Evolutionary conservation across 1,284 basidiomycete genomes (phyloP).

Genomic region (Fomitopsis pinicola): DNA sequence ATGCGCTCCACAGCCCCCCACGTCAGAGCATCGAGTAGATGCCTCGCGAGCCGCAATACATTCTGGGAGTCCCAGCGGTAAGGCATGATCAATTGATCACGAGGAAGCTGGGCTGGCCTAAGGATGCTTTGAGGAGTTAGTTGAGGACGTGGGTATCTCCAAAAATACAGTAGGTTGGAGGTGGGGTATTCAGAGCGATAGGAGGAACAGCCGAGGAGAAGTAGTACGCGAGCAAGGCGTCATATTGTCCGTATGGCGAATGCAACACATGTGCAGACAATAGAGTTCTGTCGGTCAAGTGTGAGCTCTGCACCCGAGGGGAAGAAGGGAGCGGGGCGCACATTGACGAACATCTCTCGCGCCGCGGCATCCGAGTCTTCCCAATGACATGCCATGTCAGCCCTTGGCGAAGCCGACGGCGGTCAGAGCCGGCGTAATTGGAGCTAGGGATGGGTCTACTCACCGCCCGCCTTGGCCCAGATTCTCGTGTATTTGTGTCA

Average conservation of each 20-base stretch:
- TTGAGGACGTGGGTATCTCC: constrained; percentile 18
- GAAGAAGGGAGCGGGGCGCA: constrained; percentile 28
- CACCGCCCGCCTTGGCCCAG: constrained; percentile 76
- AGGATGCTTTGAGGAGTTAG: background rate
- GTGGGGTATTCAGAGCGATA: constrained; percentile 15
- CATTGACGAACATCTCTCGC: constrained; percentile 68
- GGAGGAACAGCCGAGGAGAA: constrained; percentile 1
- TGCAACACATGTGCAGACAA: constrained; percentile 75
- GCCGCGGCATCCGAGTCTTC: constrained; percentile 67
- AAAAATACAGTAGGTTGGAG: constrained; percentile 15
- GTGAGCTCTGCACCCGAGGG: background rate
- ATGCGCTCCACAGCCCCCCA: background rate
- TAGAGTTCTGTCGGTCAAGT: constrained; percentile 46
- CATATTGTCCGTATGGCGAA: constrained; percentile 58
- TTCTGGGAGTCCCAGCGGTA: background rate
- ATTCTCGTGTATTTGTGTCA: constrained; percentile 80
- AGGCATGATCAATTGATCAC: background rate
- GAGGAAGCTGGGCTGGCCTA: constrained; percentile 3
- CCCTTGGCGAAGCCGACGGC: constrained; percentile 25
- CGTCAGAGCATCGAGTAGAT: background rate
- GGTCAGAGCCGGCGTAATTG: constrained; percentile 2
- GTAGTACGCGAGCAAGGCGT: constrained; percentile 13
- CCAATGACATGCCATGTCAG: constrained; percentile 71
- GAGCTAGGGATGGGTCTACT: constrained; percentile 19
- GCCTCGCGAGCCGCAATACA: background rate